phyloP scores from a whole-genome alignment of 306 rosid genomes.

The Begonia loranthoides region DNA sequence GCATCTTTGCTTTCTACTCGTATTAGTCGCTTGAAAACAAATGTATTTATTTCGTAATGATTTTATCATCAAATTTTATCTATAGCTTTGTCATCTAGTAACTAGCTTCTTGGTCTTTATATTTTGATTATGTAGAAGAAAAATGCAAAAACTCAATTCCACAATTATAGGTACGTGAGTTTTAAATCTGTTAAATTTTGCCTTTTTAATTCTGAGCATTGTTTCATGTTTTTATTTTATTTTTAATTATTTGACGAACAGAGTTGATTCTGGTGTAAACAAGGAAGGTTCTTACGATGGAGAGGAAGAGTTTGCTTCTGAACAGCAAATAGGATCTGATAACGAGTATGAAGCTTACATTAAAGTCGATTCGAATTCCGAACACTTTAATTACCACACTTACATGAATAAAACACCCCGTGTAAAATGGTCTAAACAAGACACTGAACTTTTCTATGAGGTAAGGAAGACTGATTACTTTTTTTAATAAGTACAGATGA shows the following conservation, averaged over 20 bases:
- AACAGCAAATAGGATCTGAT: slow-evolving; percentile 37
- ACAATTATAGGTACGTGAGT: slow-evolving; percentile 42
- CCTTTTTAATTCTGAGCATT: not conserved
- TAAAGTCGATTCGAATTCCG: slow-evolving; percentile 17
- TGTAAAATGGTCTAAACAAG: slow-evolving; percentile 69
- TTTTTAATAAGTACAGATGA: slow-evolving; percentile 13
- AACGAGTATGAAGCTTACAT: slow-evolving; percentile 37
- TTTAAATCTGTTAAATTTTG: not conserved
- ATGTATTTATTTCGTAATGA: not conserved
- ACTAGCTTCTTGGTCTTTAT: not conserved
- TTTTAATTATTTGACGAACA: slow-evolving; percentile 22
- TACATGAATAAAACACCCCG: slow-evolving; percentile 61
- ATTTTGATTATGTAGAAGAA: slow-evolving; percentile 46
- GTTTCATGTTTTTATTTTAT: not conserved
- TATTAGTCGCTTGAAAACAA: slow-evolving; percentile 4
- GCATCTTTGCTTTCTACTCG: slow-evolving; percentile 9
- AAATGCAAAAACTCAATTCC: slow-evolving; percentile 28
- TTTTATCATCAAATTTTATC: not conserved
- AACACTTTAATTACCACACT: slow-evolving; percentile 50
- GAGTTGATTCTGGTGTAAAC: slow-evolving; percentile 18
- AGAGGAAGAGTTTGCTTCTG: slow-evolving; percentile 33
- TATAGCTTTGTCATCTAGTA: not conserved
- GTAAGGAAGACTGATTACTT: slow-evolving; percentile 9
- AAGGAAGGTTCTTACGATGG: slow-evolving; percentile 26
- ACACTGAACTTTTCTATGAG: slow-evolving; percentile 69